Base-by-base conservation (phyloP, 371 early-diverging fungal species). In the Mortierella sp. region DNA sequence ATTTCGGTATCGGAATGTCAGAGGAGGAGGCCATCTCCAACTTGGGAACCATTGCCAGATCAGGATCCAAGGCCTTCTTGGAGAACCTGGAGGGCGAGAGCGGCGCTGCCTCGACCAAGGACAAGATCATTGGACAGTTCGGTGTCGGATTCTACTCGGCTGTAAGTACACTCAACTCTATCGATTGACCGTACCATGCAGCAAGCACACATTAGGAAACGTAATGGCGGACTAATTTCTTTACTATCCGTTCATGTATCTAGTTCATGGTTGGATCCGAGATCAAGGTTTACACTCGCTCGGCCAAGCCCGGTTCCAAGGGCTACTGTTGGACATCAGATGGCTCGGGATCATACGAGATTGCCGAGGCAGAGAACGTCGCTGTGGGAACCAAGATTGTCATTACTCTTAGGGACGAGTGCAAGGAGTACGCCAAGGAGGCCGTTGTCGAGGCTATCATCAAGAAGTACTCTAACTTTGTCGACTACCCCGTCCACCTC, bases 1-100 rank as follows among this genome's bases (percentile, higher is more conserved):
- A 99, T 88, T 95, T 93, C 68, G 99, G 99, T 85, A 94, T 99
- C 74, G 99, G 99, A 76, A 99, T 99, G 99, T 97, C 95, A 13
- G 93, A 97, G 80, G 94, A 93, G 19, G 97, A 99, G 80, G 89
- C 99, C 64, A 89, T 90, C 67, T 90, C 91, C 41, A 98, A 97
- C 86, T 88, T 99, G 64, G 99, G 99, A 80, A 97, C 98, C 37
- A 98, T 99, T 85, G 99, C 99, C 64, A 94, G 96, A 69, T 95
- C 95, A 19, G 96, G 96, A 34, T 95, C 98, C 26, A 94, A 96
- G 84, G 95, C 94, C 48, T 97, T 98, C 84, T 86, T 97, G 77
- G 93, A 96, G 78, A 91, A 92, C 76, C 76, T 97, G 80, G 92
- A 95, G 63, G 89, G 90, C 31, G 89, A 93, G 45, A 84, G 80